A percentile compares a stretch with the other conserved stretches of the same genome.
Conservation (phyloP, 306 rosid genomes). For the Medicago ruthenica region DNA sequence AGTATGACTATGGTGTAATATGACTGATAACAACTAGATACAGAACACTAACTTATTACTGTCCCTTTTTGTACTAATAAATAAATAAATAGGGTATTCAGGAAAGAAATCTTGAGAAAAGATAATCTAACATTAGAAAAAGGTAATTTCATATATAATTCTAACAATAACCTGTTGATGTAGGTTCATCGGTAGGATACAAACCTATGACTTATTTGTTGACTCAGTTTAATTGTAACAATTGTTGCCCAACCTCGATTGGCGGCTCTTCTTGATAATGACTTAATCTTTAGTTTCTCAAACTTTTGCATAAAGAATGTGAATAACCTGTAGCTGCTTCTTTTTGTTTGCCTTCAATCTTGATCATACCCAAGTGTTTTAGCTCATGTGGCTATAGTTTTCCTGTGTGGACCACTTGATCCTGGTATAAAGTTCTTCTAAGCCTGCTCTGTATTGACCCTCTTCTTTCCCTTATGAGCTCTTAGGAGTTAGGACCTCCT, state of each 20-base stretch:
- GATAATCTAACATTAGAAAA: not conserved
- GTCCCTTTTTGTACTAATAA: not conserved
- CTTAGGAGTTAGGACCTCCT: not conserved
- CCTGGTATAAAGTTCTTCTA: not conserved
- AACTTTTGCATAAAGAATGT: constrained; percentile 17
- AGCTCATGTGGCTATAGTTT: constrained; percentile 5
- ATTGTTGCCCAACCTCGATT: constrained; percentile 3
- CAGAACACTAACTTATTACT: not conserved
- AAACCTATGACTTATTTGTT: not conserved
- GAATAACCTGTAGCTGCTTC: constrained; percentile 1
- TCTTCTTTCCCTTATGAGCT: not conserved
- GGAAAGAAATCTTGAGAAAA: constrained; percentile 1
- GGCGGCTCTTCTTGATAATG: constrained; percentile 5
- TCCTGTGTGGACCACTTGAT: not conserved
- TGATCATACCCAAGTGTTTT: constrained; percentile 17
- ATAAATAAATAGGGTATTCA: not conserved
- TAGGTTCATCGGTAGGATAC: constrained; percentile 8
- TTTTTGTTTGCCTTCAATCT: constrained; percentile 2
- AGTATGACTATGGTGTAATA: not conserved
- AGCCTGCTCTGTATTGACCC: not conserved
- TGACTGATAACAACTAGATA: not conserved
- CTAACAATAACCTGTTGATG: not conserved
- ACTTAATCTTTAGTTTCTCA: constrained; percentile 6
- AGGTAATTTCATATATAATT: not conserved
- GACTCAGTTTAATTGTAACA: not conserved